Conservation (phyloP, 768 basidiomycete species). For the Kwoniella dejecticola region DNA sequence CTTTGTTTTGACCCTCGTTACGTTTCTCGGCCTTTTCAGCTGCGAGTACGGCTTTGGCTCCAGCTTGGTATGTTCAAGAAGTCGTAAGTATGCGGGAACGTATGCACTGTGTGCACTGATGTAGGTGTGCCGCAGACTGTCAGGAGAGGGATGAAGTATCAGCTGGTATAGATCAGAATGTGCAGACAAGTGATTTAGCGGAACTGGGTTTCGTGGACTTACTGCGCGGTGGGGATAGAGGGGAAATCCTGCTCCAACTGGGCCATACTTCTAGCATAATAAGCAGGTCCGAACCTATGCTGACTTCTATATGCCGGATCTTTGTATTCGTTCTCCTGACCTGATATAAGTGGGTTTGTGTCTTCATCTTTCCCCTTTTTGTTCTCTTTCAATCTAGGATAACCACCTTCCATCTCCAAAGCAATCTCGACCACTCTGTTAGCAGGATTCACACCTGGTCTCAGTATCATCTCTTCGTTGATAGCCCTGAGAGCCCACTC, state of each 20-base stretch:
- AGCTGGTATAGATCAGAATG: too few relatives aligned
- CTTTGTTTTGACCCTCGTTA: constrained; percentile 58
- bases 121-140: constrained; percentile 61
- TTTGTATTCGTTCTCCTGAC: constrained; percentile 25
- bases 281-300: constrained; percentile 44
- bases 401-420: constrained; percentile 34
- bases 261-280: constrained; percentile 57
- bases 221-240: constrained; percentile 25
- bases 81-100: constrained; percentile 66
- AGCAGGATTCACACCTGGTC: constrained; percentile 7
- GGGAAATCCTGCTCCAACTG: constrained; percentile 62
- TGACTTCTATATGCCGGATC: constrained; percentile 23
- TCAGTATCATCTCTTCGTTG: constrained; percentile 3
- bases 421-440: constrained; percentile 27
- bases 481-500: constrained; percentile 23
- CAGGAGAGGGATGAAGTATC: too few relatives aligned
- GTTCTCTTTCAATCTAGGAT: constrained; percentile 21
- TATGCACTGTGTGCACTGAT: constrained; percentile 60
- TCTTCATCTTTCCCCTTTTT: constrained; percentile 59
- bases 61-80: constrained; percentile 58
- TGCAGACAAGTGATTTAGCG: neutral
- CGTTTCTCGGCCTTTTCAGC: constrained; percentile 40
- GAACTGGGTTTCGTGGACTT: neutral
- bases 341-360: constrained; percentile 24
- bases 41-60: constrained; percentile 35